Evolutionary conservation across 768 basidiomycete species (phyloP), one percentile per base, ranked within the genome.

Genomic region (Lepiota brunneoincarnata): DNA sequence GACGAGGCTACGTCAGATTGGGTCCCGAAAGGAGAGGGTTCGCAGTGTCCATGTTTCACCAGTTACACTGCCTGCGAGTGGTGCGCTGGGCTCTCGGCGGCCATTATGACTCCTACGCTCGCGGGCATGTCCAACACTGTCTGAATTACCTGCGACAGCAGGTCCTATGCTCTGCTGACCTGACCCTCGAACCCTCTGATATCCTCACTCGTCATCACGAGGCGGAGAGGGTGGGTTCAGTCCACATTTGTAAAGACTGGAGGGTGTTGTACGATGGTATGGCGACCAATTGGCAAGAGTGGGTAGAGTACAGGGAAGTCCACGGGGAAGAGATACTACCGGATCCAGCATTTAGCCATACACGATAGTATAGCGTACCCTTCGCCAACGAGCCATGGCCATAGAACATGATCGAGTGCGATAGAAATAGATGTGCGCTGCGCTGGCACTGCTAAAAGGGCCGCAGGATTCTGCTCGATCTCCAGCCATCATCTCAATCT

Each of bases 141-240:
- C 40, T 73, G 44, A 70, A 72, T 41, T 76, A 73, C 59, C 58
- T 76, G 34, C 66, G 76, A 10, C 66, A 72, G 56, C 64, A 63
- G 64, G 52, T 65, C 0, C 62, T 77, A 18, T 77, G 75, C 53
- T 54, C 60, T 11, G 68, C 75, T n/a, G 75, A 77, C 59, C 47
- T 71, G n/a, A 75, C 72, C 5, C 56, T 77, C 31, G 75, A 77
- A 43, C 67, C 66, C 0, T 72, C 59, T 1, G 64, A 68, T 35
- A 67, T 67, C 31, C 45, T 48, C 50, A 35, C 54, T 31, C 47
- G 62, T n/a, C 59, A 69, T 43, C 67, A 66, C 43, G 58, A 48
- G 3, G 43, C 45, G 17, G 59, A 67, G 24, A 47, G 68, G 28
- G 39, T 58, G 6, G 68, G 69, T 1, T 58, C 61, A 0, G 62